Evolutionary conservation across 1,284 basidiomycete species (phyloP), one percentile per base, ranked within the genome.

Genomic region (Sutorius eximius): DNA sequence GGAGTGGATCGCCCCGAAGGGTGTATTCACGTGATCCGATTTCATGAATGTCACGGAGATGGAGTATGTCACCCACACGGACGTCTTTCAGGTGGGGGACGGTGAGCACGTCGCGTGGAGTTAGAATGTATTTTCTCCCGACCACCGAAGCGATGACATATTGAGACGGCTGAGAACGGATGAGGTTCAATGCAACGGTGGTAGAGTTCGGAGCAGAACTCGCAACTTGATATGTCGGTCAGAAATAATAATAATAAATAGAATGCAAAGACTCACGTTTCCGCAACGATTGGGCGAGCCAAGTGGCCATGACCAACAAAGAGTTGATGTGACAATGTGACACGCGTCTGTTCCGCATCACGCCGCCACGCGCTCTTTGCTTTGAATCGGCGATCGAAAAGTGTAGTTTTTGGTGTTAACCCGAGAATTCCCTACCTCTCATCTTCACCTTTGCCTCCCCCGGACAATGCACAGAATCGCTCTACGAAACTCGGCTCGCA

Each of bases 21-120:
- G 94, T 95, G 75, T 89, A 98, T 70, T 98, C 94, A 61, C 95
- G 85, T 45, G 93, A 94, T 57, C 96, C 96, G 51, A 98, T 82
- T 74, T 99, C 96, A 70, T 95, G 88, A 56, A 99, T 89, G 60
- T 93, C 81, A 60, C 92, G 89, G 53, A 99, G 83, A 7, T 81
- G 74, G 52, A 99, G 81, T 37, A 90, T 81, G 66, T 97, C 92
- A 27, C 96, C 96, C 52, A 96, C 85, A 40, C 82, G 78, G 53
- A 88, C 86, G 71, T 88, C 85, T 61, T 86, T 87, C 48, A 98
- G 82, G 47, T 87, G 87, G 3, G 96, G 95, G 2, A 98, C 83
- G 45, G 96, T 98, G 65, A 99, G 84, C 59, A 96, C 73, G 76
- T 99, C 96, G 66, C 87, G 83, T 20, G 93, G 87, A 34, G 95